phyloP scores from a whole-genome alignment of 2,329 filamentous ascomycete genomes.

The Pseudogymnoascus sp. region DNA sequence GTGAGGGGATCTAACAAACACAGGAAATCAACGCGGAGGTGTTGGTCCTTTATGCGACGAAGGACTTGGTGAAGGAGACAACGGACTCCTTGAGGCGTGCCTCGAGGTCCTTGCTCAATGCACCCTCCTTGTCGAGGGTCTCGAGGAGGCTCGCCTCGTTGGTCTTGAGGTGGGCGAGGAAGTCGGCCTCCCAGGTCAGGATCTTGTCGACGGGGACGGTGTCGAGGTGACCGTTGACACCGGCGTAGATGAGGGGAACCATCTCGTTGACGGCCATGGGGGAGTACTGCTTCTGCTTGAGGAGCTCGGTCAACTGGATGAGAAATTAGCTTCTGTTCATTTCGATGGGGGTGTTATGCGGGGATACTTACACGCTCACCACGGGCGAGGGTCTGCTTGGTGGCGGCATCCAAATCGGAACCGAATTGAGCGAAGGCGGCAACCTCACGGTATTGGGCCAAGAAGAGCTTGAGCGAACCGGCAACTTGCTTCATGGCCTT shows the following conservation, averaged over 20 bases:
- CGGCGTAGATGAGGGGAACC: slow-evolving; percentile 98
- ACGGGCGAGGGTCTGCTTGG: slow-evolving; percentile 96
- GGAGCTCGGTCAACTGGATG: slow-evolving; percentile 75
- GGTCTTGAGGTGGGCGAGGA: slow-evolving; percentile 83
- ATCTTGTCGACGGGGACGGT: slow-evolving; percentile 83
- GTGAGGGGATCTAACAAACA: slow-evolving; percentile 9
- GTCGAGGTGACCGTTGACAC: slow-evolving; percentile 97
- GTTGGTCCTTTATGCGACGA: slow-evolving; percentile 39
- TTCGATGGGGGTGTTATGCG: slow-evolving; percentile 14
- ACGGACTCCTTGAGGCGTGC: slow-evolving; percentile 72
- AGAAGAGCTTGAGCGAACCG: slow-evolving; percentile 99
- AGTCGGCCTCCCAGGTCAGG: slow-evolving; percentile 87
- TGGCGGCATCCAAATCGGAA: slow-evolving; percentile 97
- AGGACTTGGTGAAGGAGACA: slow-evolving; percentile 85
- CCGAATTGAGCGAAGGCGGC: slow-evolving; percentile 99
- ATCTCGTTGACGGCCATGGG: slow-evolving; percentile 99
- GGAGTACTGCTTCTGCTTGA: slow-evolving; percentile 99
- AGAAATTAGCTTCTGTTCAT: slow-evolving; percentile 14
- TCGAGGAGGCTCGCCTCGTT: slow-evolving; percentile 79
- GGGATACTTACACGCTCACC: slow-evolving; percentile 79
- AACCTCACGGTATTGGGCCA: slow-evolving; percentile 99
- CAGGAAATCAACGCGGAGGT: slow-evolving; percentile 11
- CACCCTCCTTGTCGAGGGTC: slow-evolving; percentile 91
- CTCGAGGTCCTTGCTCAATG: slow-evolving; percentile 91
- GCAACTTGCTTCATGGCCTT: slow-evolving; percentile 99